Evolutionary conservation across 2,329 filamentous ascomycete genomes (phyloP).

Genomic region (Bipolaris cookei): DNA sequence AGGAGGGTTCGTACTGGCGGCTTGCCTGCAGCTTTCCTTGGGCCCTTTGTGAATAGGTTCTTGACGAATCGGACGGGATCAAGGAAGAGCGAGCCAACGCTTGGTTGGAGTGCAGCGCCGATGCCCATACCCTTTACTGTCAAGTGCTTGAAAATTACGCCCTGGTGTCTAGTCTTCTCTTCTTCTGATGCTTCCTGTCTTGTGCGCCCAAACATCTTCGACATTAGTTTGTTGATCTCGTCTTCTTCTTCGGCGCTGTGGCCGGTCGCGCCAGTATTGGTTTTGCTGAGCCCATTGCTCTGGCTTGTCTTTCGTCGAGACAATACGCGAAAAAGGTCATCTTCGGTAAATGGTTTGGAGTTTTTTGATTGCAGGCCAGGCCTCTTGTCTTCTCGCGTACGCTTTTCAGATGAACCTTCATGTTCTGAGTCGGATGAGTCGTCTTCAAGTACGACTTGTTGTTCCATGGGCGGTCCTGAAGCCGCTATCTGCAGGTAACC

Average conservation of each 20-base stretch:
- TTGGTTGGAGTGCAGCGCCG: slow-evolving; percentile 67
- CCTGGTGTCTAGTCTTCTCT: slow-evolving; percentile 72
- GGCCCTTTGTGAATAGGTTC: slow-evolving; percentile 57
- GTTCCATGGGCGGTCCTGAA: slow-evolving; percentile 15
- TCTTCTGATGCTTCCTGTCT: slow-evolving; percentile 71
- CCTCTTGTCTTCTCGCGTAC: slow-evolving; percentile 19
- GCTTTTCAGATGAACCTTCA: slow-evolving; percentile 31
- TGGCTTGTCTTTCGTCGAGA: slow-evolving; percentile 57
- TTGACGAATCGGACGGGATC: slow-evolving; percentile 62
- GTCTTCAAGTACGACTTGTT: slow-evolving; percentile 24
- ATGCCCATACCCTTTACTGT: slow-evolving; percentile 67
- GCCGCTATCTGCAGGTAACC: slow-evolving; percentile 5
- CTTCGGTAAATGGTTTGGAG: slow-evolving; percentile 53
- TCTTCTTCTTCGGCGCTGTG: slow-evolving; percentile 49
- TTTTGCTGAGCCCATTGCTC: slow-evolving; percentile 29
- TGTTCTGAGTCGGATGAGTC: slow-evolving; percentile 31
- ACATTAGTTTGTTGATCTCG: slow-evolving; percentile 69
- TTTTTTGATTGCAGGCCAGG: slow-evolving; percentile 28
- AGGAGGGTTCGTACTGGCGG: slow-evolving; percentile 69
- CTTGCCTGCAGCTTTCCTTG: slow-evolving; percentile 52
- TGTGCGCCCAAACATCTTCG: slow-evolving; percentile 71
- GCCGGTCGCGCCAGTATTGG: slow-evolving; percentile 33
- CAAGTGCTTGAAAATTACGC: slow-evolving; percentile 69
- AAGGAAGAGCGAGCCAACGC: slow-evolving; percentile 66
- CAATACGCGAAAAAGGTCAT: slow-evolving; percentile 59